phyloP scores from a whole-genome alignment of 73 alveolate genomes.

The Blepharisma japonicum region DNA sequence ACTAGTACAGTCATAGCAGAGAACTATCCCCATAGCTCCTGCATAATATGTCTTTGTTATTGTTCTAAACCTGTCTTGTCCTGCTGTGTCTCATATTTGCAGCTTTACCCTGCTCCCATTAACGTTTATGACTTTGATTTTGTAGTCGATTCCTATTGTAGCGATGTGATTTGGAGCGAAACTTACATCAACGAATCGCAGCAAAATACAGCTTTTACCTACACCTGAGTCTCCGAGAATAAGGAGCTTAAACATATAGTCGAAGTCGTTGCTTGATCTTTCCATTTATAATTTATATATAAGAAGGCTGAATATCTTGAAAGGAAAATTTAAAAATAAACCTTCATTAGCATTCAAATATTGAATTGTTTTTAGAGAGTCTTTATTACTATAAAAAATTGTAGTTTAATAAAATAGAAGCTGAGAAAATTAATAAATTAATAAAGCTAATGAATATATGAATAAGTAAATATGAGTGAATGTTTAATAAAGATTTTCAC shows the following conservation, averaged over 20 bases:
- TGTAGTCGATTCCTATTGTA: constrained; percentile 86
- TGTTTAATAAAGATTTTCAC: no score
- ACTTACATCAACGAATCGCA: constrained; percentile 67
- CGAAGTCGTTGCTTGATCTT: constrained; percentile 31
- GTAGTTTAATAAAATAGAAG: no score
- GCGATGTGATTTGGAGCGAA: constrained; percentile 68
- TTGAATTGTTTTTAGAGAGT: no score
- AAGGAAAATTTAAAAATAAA: no score
- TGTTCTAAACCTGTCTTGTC: constrained; percentile 87
- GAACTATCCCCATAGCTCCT: constrained; percentile 92
- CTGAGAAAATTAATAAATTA: no score
- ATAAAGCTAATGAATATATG: no score
- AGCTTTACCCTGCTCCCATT: constrained; percentile 71
- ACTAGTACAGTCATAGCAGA: constrained; percentile 83
- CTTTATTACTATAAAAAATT: no score
- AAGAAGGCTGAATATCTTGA: no score
- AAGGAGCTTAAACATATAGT: constrained; percentile 60
- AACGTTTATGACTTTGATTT: constrained; percentile 60
- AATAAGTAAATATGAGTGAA: no score
- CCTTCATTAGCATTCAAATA: no score
- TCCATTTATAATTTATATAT: no score
- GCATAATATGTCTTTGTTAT: constrained; percentile 82
- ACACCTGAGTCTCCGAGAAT: constrained; percentile 86
- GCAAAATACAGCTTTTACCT: constrained; percentile 79
- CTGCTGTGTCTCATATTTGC: constrained; percentile 94